These are phyloP conservation scores for Kurtzmaniella quercitrusa DNA, from an alignment of 1,139 yeast species.

Conservation along the genomic window DNA sequence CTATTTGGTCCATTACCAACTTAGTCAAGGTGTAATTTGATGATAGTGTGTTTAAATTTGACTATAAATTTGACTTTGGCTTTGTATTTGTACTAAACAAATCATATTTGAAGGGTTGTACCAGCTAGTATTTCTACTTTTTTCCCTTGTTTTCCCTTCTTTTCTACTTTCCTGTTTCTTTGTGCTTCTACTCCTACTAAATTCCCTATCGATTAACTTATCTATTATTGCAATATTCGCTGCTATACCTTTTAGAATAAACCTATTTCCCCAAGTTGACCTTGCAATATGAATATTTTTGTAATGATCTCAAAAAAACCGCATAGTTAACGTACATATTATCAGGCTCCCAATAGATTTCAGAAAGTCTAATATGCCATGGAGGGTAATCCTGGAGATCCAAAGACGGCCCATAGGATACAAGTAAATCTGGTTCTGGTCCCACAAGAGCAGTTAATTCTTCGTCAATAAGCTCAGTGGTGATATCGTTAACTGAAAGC, in stretches of 20 bases:
- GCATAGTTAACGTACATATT: conserved; percentile 76
- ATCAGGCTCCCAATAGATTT: conserved; percentile 87
- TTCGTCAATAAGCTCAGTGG: conserved; percentile 68
- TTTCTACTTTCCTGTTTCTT: too few relatives aligned
- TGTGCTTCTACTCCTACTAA: neutral
- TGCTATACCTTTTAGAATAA: neutral
- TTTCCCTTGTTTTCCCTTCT: neutral
- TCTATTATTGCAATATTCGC: neutral
- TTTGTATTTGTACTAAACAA: too few relatives aligned
- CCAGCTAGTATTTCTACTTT: too few relatives aligned
- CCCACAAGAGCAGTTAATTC: conserved; percentile 78
- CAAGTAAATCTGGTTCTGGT: conserved; percentile 82
- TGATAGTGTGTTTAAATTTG: too few relatives aligned
- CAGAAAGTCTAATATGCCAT: conserved; percentile 91
- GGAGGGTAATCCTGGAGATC: conserved; percentile 96
- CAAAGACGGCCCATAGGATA: conserved; percentile 79
- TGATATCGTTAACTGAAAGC: conserved; percentile 62
- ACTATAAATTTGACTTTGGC: too few relatives aligned
- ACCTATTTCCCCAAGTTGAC: conserved; percentile 75
- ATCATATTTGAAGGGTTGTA: too few relatives aligned
- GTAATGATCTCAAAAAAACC: conserved; percentile 80
- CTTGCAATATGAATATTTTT: conserved; percentile 74
- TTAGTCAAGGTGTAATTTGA: neutral
- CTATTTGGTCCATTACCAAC: neutral
- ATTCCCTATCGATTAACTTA: neutral